Evolutionary conservation across 2,329 filamentous ascomycete genomes (phyloP).

Genomic region (Colletotrichum tofieldiae): DNA sequence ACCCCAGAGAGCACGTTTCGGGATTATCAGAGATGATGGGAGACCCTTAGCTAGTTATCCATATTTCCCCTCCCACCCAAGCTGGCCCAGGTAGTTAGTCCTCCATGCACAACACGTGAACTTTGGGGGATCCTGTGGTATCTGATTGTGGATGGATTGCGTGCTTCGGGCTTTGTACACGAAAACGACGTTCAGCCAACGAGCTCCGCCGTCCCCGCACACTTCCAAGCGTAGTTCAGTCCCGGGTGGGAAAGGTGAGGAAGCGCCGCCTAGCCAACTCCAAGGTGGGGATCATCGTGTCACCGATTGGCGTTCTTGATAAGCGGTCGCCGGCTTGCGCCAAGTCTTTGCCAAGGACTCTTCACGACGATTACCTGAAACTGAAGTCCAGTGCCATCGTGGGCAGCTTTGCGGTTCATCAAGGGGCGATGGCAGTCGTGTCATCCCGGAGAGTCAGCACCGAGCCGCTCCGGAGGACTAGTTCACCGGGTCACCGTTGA

Average conservation of each 20-base stretch:
- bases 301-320: conserved; percentile 14
- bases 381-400: neutral
- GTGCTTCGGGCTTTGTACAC: conserved; percentile 34
- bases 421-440: neutral
- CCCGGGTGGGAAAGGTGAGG: conserved; percentile 19
- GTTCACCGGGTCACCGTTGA: neutral
- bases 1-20: neutral
- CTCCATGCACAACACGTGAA: neutral
- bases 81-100: neutral
- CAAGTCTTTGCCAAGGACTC: conserved; percentile 4
- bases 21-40: conserved; percentile 9
- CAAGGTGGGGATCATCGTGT: conserved; percentile 25
- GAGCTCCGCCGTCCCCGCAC: conserved; percentile 26
- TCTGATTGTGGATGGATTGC: conserved; percentile 39
- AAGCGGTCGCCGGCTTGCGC: conserved; percentile 17
- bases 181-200: conserved; percentile 17
- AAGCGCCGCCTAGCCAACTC: neutral
- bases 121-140: conserved; percentile 2
- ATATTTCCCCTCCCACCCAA: conserved; percentile 13
- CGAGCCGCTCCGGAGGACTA: neutral
- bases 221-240: conserved; percentile 15
- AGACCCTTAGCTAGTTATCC: conserved; percentile 17
- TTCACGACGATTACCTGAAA: neutral
- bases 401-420: neutral
- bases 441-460: conserved; percentile 1